These are phyloP conservation scores for Mycena epipterygia DNA, from an alignment of 768 basidiomycete genomes.

Conservation along the genomic window DNA sequence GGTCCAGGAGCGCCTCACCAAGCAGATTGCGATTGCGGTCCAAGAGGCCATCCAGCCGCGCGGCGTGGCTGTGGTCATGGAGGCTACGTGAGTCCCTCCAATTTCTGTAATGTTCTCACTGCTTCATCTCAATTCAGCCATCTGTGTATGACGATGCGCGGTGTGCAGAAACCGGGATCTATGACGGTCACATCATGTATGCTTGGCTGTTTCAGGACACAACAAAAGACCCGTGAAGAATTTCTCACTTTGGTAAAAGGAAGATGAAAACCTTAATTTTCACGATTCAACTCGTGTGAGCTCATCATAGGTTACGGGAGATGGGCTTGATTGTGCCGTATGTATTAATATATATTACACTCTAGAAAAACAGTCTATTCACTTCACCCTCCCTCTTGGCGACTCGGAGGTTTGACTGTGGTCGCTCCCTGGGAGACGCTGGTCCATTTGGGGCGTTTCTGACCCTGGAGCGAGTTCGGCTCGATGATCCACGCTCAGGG, in stretches of 20 bases:
- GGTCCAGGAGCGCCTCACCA: slow-evolving; percentile 97
- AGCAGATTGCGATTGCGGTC: slow-evolving; percentile 97
- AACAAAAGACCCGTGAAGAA: slow-evolving; percentile 98
- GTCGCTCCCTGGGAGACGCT: too few species aligned
- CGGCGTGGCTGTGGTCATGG: slow-evolving; percentile 99
- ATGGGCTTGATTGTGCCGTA: slow-evolving; percentile 43
- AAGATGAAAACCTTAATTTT: slow-evolving; percentile 50
- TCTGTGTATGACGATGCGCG: slow-evolving; percentile 99
- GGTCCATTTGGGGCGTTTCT: neutral
- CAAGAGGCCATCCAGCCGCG: slow-evolving; percentile 98
- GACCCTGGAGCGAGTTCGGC: neutral
- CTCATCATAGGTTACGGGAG: slow-evolving; percentile 25
- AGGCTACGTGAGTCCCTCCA: slow-evolving; percentile 83
- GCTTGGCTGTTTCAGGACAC: slow-evolving; percentile 98
- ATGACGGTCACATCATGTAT: slow-evolving; percentile 97
- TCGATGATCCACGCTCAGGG: too few species aligned
- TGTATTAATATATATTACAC: slow-evolving; percentile 42
- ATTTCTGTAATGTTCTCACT: slow-evolving; percentile 29
- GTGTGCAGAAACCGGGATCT: slow-evolving; percentile 98
- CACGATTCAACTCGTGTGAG: slow-evolving; percentile 48
- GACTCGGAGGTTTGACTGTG: too few species aligned
- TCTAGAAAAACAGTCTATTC: slow-evolving; percentile 14
- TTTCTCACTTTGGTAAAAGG: slow-evolving; percentile 89
- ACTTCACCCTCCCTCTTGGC: neutral
- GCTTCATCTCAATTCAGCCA: slow-evolving; percentile 65